Percentiles rank a stretch among this genome's conserved stretches.
phyloP scores from a whole-genome alignment of 2,329 filamentous ascomycete species.

The Beauveria rudraprayagi region DNA sequence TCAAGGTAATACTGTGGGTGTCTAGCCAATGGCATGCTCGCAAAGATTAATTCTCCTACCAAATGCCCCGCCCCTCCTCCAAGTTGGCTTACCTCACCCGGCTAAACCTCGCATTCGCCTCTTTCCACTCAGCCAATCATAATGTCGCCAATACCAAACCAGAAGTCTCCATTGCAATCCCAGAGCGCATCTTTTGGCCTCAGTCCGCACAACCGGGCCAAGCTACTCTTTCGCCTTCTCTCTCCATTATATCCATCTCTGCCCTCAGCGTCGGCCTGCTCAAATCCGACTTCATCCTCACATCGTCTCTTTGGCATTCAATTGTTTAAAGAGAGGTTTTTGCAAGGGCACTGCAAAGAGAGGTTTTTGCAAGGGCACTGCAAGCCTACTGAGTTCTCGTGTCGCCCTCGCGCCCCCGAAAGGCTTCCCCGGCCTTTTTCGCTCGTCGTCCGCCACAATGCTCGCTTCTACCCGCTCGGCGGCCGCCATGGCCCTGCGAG shows the following conservation, averaged over 20 bases:
- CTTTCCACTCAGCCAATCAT: slow-evolving; percentile 10
- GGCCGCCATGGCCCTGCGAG: slow-evolving; percentile 45
- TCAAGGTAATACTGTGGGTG: too few relatives aligned
- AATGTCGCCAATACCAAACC: slow-evolving; percentile 9
- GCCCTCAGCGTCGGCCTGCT: neutral
- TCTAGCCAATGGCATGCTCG: too few relatives aligned
- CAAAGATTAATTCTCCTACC: too few relatives aligned
- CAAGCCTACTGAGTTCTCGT: neutral
- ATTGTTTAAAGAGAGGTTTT: slow-evolving; percentile 2
- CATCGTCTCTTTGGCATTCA: slow-evolving; percentile 3
- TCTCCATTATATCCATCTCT: neutral
- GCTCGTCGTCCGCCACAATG: slow-evolving; percentile 28
- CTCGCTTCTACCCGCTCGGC: slow-evolving; percentile 41
- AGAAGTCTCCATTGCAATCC: slow-evolving; percentile 6
- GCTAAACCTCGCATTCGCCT: slow-evolving; percentile 7
- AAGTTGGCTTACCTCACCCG: slow-evolving; percentile 3
- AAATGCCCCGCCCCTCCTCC: too few relatives aligned
- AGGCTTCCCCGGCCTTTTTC: neutral
- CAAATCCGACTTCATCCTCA: neutral
- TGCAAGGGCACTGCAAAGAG: neutral
- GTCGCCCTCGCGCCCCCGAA: neutral
- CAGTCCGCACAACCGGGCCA: slow-evolving; percentile 3
- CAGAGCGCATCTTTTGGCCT: slow-evolving; percentile 7
- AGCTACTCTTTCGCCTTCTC: neutral
- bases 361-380: neutral